Evolutionary conservation across 2,329 filamentous ascomycete species (phyloP).

Genomic region (Alternaria longipes): DNA sequence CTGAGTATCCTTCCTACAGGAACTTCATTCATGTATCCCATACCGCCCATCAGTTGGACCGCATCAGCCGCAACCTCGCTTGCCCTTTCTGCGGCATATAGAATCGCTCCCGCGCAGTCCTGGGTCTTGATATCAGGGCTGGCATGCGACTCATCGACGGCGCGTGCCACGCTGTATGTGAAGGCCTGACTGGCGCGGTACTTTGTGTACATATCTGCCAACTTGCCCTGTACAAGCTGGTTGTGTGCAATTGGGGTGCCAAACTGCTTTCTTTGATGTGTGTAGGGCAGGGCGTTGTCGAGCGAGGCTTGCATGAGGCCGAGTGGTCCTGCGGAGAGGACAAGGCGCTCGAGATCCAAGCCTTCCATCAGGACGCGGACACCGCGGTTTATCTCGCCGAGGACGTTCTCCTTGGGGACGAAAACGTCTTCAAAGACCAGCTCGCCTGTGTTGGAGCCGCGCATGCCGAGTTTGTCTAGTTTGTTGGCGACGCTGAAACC

Average conservation of each 20-base stretch:
- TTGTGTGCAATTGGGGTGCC: slow-evolving; percentile 86
- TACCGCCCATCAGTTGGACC: slow-evolving; percentile 92
- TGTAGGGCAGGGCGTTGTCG: slow-evolving; percentile 86
- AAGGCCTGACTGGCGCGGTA: slow-evolving; percentile 84
- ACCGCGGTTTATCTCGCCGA: slow-evolving; percentile 82
- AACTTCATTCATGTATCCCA: slow-evolving; percentile 96
- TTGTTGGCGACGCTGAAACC: slow-evolving; percentile 91
- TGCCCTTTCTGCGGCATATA: slow-evolving; percentile 91
- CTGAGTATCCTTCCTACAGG: slow-evolving; percentile 84
- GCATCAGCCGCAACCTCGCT: slow-evolving; percentile 87
- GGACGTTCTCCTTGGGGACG: slow-evolving; percentile 81
- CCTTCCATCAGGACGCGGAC: slow-evolving; percentile 96
- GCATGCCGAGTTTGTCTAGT: slow-evolving; percentile 98
- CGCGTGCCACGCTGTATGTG: slow-evolving; percentile 82
- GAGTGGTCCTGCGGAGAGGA: slow-evolving; percentile 87
- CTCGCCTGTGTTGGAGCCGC: slow-evolving; percentile 95
- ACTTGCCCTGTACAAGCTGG: slow-evolving; percentile 89
- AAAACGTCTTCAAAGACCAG: slow-evolving; percentile 91
- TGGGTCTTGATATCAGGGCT: slow-evolving; percentile 76
- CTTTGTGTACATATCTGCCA: slow-evolving; percentile 98
- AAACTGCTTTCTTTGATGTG: slow-evolving; percentile 90
- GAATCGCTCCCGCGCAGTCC: slow-evolving; percentile 92
- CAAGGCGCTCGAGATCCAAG: slow-evolving; percentile 90
- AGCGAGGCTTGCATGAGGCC: slow-evolving; percentile 94
- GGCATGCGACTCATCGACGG: slow-evolving; percentile 67